phyloP scores from a whole-genome alignment of 345 rosid genomes.

The Isatis tinctoria region DNA sequence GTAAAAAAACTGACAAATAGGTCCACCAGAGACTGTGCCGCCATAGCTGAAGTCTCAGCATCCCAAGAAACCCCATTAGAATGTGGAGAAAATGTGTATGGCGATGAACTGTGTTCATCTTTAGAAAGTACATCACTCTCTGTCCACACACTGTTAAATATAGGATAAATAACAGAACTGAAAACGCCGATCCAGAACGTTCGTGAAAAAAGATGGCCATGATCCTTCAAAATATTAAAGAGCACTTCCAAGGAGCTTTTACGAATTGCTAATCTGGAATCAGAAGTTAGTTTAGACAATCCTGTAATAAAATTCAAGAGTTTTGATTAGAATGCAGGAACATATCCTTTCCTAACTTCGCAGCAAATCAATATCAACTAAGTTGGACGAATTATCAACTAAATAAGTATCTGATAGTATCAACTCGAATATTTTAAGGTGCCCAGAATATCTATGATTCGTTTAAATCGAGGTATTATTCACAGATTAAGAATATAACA shows the following conservation, averaged over 20 bases:
- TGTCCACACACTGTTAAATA: slow-evolving; percentile 46
- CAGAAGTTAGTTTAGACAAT: slow-evolving; percentile 73
- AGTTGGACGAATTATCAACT: not conserved
- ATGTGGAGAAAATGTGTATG: slow-evolving; percentile 39
- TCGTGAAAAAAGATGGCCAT: slow-evolving; percentile 85
- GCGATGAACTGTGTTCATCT: slow-evolving; percentile 39
- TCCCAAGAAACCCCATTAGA: slow-evolving; percentile 63
- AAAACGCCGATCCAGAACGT: slow-evolving; percentile 66
- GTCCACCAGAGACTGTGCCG: slow-evolving; percentile 72
- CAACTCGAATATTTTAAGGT: not conserved
- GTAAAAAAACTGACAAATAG: slow-evolving; percentile 56
- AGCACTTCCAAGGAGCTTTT: slow-evolving; percentile 92
- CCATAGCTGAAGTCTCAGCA: slow-evolving; percentile 68
- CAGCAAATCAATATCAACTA: slow-evolving; percentile 1
- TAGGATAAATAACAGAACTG: slow-evolving; percentile 56
- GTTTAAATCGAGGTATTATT: not conserved
- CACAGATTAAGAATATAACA: slow-evolving; percentile 5
- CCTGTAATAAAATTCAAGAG: slow-evolving; percentile 51
- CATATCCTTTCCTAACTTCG: slow-evolving; percentile 7
- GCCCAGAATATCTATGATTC: not conserved
- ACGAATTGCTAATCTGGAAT: slow-evolving; percentile 75
- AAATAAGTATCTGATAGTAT: not conserved
- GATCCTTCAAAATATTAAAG: slow-evolving; percentile 92
- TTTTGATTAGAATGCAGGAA: slow-evolving; percentile 14
- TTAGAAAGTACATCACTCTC: slow-evolving; percentile 40